A percentile compares a stretch with the other conserved stretches of the same genome.
Evolutionary conservation across 805 yeast species (phyloP).

Genomic region (Candida insectalens): DNA sequence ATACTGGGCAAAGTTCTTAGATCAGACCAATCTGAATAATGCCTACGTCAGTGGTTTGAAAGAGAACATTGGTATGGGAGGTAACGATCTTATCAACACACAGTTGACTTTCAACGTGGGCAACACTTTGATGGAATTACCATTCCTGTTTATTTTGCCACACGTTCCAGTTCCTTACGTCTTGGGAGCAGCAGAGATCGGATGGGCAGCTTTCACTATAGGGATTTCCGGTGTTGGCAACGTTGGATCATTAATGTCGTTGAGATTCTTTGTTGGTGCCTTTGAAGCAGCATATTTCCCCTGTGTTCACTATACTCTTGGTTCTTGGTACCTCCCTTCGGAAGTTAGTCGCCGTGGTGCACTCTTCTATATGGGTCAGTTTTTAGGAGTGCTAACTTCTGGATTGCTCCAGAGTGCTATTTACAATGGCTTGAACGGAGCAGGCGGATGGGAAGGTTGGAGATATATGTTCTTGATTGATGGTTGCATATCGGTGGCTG

Average conservation of each 20-base stretch:
- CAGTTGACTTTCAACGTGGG: constrained; percentile 54
- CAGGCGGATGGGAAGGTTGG: constrained; percentile 32
- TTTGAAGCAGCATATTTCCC: constrained; percentile 64
- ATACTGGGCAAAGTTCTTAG: constrained; percentile 49
- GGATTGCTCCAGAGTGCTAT: constrained; percentile 40
- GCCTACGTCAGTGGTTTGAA: constrained; percentile 62
- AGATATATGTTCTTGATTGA: constrained; percentile 48
- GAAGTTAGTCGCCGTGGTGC: constrained; percentile 48
- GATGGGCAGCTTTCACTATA: constrained; percentile 62
- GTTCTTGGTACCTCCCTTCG: constrained; percentile 45
- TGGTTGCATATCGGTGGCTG: constrained; percentile 25
- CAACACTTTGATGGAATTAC: constrained; percentile 49
- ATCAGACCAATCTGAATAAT: constrained; percentile 38
- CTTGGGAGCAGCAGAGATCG: constrained; percentile 45
- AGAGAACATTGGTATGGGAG: constrained; percentile 45
- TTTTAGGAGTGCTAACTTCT: constrained; percentile 47
- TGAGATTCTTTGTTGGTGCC: constrained; percentile 58
- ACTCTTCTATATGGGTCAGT: constrained; percentile 40
- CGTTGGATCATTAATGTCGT: constrained; percentile 43
- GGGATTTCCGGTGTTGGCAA: constrained; percentile 40
- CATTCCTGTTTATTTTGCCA: constrained; percentile 50
- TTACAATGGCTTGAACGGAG: constrained; percentile 20
- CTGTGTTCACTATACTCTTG: constrained; percentile 48
- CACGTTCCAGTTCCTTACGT: constrained; percentile 37
- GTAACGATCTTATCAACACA: constrained; percentile 53